phyloP scores from a whole-genome alignment of 352 stramenopile genomes.

The Pythium vanterpoolii region DNA sequence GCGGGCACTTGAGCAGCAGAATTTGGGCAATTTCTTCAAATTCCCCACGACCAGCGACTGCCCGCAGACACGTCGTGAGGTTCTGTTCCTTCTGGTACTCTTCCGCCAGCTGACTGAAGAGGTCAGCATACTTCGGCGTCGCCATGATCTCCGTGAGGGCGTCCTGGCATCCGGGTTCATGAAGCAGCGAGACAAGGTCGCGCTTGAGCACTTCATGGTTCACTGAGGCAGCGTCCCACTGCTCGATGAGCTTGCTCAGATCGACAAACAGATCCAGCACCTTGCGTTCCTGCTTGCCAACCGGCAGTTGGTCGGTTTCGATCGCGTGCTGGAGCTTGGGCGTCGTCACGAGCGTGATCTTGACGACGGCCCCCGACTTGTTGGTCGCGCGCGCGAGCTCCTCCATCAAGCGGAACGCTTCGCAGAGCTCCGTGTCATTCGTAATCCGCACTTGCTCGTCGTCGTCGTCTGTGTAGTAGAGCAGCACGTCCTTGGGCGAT shows the following conservation, averaged over 20 bases:
- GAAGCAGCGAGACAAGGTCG: conserved; percentile 66
- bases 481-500: conserved; percentile 36
- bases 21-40: conserved; percentile 75
- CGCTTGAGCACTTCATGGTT: conserved; percentile 64
- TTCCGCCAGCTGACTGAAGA: conserved; percentile 62
- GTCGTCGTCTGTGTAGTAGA: conserved; percentile 85
- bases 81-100: conserved; percentile 57
- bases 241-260: conserved; percentile 70
- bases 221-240: conserved; percentile 50
- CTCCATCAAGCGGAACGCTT: conserved; percentile 76
- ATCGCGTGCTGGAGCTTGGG: conserved; percentile 30
- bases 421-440: conserved; percentile 73
- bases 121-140: conserved; percentile 54
- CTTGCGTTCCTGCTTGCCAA: conserved; percentile 56
- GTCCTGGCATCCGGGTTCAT: conserved; percentile 72
- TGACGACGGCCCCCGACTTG: conserved; percentile 48
- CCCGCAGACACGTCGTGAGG: conserved; percentile 52
- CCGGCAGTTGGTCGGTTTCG: conserved; percentile 33
- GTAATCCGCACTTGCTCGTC: conserved; percentile 81
- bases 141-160: conserved; percentile 72
- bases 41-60: conserved; percentile 42
- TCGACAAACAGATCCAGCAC: conserved; percentile 73
- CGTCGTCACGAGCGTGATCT: conserved; percentile 58
- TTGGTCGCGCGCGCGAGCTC: conserved; percentile 53
- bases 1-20: conserved; percentile 68